Percentiles rank a stretch among this genome's conserved stretches.
These are phyloP conservation scores for Melampsora larici-populina DNA, from an alignment of 1,284 basidiomycete species.

Conservation along the genomic window DNA sequence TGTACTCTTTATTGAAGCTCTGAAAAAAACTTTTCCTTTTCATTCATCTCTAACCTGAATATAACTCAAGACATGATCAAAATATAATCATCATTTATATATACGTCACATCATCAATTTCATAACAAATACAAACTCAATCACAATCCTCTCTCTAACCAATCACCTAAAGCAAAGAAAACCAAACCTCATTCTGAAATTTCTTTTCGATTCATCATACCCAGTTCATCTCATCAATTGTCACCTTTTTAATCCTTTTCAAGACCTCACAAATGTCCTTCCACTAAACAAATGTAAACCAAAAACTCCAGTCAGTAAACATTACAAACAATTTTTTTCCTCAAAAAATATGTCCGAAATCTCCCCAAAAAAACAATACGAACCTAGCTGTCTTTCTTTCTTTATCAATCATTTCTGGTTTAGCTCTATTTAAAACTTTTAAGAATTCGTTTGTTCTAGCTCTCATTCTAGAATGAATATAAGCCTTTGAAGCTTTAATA, in stretches of 20 bases:
- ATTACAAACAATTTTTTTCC: background rate
- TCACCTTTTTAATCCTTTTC: background rate
- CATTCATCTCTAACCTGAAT: too few relatives aligned
- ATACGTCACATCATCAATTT: too few relatives aligned
- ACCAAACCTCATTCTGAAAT: too few relatives aligned
- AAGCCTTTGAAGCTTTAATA: slow-evolving; percentile 98
- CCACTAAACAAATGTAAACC: background rate
- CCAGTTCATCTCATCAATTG: too few relatives aligned
- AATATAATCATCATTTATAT: too few relatives aligned
- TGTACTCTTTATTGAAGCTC: too few relatives aligned
- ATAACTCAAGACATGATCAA: too few relatives aligned
- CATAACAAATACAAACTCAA: too few relatives aligned
- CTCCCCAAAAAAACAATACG: slow-evolving; percentile 50
- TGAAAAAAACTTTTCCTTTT: too few relatives aligned
- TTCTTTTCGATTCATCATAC: too few relatives aligned
- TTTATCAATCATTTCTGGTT: slow-evolving; percentile 77
- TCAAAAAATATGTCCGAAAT: background rate
- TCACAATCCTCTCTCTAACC: too few relatives aligned
- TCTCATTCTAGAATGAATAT: slow-evolving; percentile 98
- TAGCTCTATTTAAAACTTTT: slow-evolving; percentile 96
- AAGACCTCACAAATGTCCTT: slow-evolving; percentile 40
- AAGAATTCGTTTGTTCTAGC: slow-evolving; percentile 92
- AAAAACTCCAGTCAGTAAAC: background rate
- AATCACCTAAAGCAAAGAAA: too few relatives aligned
- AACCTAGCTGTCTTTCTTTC: slow-evolving; percentile 91